Conservation (phyloP, 2,329 filamentous ascomycete genomes). For the Beauveria sp. region DNA sequence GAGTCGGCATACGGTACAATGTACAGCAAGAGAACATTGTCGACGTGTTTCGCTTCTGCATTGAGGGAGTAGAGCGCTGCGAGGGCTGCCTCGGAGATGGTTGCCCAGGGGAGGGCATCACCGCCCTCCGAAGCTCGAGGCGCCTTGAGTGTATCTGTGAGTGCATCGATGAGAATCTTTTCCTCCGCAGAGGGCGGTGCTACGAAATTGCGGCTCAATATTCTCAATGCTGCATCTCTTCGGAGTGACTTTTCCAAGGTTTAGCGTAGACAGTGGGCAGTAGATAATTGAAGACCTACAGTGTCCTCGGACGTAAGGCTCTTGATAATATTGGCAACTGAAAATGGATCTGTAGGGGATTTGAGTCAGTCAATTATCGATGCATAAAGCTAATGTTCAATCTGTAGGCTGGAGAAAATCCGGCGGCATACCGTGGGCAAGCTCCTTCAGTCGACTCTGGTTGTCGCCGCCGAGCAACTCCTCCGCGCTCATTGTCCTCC, state of each 20-base stretch:
- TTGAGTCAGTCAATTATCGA: neutral
- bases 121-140: neutral
- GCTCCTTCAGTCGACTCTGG: neutral
- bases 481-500: neutral
- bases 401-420: no score
- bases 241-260: neutral
- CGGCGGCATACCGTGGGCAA: neutral
- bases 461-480: conserved; percentile 6
- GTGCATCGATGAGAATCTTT: neutral
- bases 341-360: neutral
- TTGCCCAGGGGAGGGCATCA: conserved; percentile 5
- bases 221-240: neutral
- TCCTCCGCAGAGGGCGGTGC: neutral
- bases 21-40: conserved; percentile 21
- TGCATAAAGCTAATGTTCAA: neutral
- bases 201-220: neutral
- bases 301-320: neutral
- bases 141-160: neutral
- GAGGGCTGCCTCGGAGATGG: conserved; percentile 19
- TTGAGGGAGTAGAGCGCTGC: conserved; percentile 22
- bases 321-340: neutral
- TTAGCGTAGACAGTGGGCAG: neutral
- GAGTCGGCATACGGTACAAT: conserved; percentile 25
- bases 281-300: neutral
- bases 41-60: conserved; percentile 5